phyloP scores from a whole-genome alignment of 2,329 filamentous ascomycete genomes.

The Cordyceps tenuipes region DNA sequence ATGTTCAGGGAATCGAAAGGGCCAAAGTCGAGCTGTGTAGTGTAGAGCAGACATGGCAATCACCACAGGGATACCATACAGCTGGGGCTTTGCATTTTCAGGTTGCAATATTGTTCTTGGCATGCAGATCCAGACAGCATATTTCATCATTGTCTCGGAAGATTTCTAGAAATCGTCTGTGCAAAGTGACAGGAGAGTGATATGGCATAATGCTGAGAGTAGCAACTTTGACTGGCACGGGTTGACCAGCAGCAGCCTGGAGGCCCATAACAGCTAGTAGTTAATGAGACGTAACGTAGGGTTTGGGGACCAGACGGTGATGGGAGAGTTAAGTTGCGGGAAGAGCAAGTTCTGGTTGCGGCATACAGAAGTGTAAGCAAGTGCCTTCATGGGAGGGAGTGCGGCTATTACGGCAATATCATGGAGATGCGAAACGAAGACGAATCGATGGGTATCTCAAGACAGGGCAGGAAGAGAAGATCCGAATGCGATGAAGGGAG shows the following conservation, averaged over 20 bases:
- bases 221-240: not conserved
- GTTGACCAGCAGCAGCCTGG: not conserved
- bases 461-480: too few relatives aligned
- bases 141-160: constrained; percentile 13
- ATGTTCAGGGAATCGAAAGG: constrained; percentile 14
- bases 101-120: constrained; percentile 26
- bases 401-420: constrained; percentile 6
- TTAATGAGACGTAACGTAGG: not conserved
- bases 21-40: constrained; percentile 20
- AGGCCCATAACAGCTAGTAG: not conserved
- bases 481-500: too few relatives aligned
- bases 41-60: constrained; percentile 26
- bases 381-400: not conserved
- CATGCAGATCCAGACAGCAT: constrained; percentile 18
- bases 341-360: not conserved
- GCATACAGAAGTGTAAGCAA: not conserved
- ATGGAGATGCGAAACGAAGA: constrained; percentile 3
- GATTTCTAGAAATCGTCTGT: not conserved
- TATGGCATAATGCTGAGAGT: not conserved
- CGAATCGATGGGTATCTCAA: not conserved
- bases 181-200: not conserved
- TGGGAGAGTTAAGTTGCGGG: not conserved
- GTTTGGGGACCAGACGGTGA: not conserved
- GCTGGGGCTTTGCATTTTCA: constrained; percentile 25
- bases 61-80: constrained; percentile 29